Evolutionary conservation across 228 moss, liverwort and hornwort species (phyloP).

Genomic region (Sphagnum fallax): DNA sequence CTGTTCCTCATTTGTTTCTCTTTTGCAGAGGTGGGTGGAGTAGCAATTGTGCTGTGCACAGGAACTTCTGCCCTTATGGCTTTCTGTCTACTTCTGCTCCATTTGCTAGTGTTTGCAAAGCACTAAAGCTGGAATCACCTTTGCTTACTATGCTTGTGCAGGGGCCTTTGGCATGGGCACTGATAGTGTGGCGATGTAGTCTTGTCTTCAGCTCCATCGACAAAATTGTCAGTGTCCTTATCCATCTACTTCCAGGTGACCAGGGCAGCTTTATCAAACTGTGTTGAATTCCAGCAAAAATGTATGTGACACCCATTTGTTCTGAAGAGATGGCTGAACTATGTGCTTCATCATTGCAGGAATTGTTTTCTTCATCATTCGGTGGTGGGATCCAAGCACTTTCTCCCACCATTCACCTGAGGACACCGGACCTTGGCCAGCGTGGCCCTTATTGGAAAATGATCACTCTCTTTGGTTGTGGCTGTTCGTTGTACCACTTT

Average conservation of each 20-base stretch:
- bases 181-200: conserved; percentile 99
- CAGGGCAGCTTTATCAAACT: neutral
- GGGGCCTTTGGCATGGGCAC: conserved; percentile 98
- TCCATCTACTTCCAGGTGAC: conserved; percentile 92
- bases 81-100: too few species aligned
- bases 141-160: conserved; percentile 18
- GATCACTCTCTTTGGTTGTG: conserved; percentile 80
- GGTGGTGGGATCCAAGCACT: conserved; percentile 99
- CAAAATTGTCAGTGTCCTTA: conserved; percentile 91
- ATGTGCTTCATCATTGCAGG: conserved; percentile 26
- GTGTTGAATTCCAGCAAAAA: neutral
- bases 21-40: conserved; percentile 76
- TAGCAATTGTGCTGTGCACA: neutral
- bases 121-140: too few species aligned
- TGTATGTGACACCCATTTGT: neutral
- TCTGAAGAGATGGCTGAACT: neutral
- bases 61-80: too few species aligned
- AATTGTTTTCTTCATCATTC: conserved; percentile 91
- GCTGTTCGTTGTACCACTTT: conserved; percentile 83
- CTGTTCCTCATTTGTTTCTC: conserved; percentile 94
- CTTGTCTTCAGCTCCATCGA: conserved; percentile 97
- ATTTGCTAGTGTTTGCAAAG: too few species aligned
- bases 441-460: conserved; percentile 85
- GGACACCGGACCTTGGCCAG: conserved; percentile 97
- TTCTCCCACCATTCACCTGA: conserved; percentile 84